A percentile compares a stretch with the other conserved stretches of the same genome.
phyloP scores from a whole-genome alignment of 2,329 filamentous ascomycete species.

The Curvularia hawaiiensis region DNA sequence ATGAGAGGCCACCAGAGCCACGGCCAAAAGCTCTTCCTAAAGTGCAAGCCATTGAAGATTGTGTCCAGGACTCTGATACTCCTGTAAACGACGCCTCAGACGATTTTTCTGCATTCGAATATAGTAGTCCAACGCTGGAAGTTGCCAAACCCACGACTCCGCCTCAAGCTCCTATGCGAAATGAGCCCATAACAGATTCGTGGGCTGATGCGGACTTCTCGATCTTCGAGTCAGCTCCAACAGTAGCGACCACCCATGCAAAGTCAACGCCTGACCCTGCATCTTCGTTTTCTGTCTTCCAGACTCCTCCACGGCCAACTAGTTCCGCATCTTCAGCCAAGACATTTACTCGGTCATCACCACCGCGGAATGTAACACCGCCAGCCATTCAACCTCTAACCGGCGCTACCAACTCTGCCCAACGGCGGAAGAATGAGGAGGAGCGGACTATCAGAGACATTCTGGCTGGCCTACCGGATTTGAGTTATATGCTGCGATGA shows the following conservation, averaged over 20 bases:
- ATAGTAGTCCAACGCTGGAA: not conserved
- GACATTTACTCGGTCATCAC: constrained; percentile 27
- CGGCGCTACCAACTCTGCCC: constrained; percentile 30
- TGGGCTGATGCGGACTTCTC: constrained; percentile 28
- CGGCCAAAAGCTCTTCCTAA: not conserved
- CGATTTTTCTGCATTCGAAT: constrained; percentile 9
- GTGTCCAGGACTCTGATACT: not conserved
- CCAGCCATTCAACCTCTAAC: constrained; percentile 31
- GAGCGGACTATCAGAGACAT: constrained; percentile 35
- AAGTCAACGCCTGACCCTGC: constrained; percentile 15
- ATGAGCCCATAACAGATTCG: constrained; percentile 15
- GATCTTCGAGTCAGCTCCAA: constrained; percentile 39
- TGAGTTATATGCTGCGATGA: constrained; percentile 41
- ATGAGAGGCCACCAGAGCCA: not conserved
- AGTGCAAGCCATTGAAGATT: not conserved
- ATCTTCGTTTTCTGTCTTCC: constrained; percentile 36
- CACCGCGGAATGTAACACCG: constrained; percentile 23
- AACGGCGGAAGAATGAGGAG: constrained; percentile 36
- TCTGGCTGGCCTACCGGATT: constrained; percentile 35
- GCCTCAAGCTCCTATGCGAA: constrained; percentile 1
- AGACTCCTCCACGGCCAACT: constrained; percentile 19
- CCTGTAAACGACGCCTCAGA: not conserved
- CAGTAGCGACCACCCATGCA: constrained; percentile 2
- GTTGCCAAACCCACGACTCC: constrained; percentile 14
- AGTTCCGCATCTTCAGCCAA: constrained; percentile 18